Percentiles rank a stretch among this genome's conserved stretches.
Conservation (phyloP, 768 basidiomycete genomes). For the Amyloporia xantha region DNA sequence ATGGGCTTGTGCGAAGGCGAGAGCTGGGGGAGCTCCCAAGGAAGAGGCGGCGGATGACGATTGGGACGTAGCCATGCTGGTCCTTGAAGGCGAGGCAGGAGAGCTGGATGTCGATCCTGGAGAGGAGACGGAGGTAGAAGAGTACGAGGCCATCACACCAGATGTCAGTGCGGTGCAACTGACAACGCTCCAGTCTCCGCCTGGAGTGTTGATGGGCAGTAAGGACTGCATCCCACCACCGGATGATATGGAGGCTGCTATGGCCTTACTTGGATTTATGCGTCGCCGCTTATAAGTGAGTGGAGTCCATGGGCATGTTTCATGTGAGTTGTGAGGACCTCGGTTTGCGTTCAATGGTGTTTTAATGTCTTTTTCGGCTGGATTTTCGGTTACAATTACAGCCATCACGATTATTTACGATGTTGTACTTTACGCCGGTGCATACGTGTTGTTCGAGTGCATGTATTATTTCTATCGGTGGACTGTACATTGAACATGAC, state of each 20-base stretch:
- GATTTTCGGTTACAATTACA: too few species aligned
- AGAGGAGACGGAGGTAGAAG: constrained; percentile 12
- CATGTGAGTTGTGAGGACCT: not conserved
- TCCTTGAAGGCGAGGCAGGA: constrained; percentile 7
- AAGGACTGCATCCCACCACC: constrained; percentile 3
- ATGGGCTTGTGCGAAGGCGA: constrained; percentile 61
- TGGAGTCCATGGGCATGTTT: not conserved
- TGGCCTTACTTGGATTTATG: constrained; percentile 17
- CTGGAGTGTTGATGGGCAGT: not conserved
- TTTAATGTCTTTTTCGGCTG: too few species aligned
- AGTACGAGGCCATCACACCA: constrained; percentile 17
- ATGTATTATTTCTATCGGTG: constrained; percentile 1
- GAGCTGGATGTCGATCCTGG: constrained; percentile 6
- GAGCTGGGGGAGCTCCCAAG: constrained; percentile 19
- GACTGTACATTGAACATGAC: too few species aligned
- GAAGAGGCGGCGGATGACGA: constrained; percentile 19
- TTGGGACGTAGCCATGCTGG: constrained; percentile 13
- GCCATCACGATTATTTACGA: constrained; percentile 15
- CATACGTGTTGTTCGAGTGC: not conserved
- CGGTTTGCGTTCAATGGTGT: constrained; percentile 3
- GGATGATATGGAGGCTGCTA: constrained; percentile 19
- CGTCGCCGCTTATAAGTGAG: not conserved
- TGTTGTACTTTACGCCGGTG: constrained; percentile 7
- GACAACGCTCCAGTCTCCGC: constrained; percentile 7
- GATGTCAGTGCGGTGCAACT: constrained; percentile 7